Base-by-base conservation (phyloP, 768 basidiomycete species). In the Tricholoma flavovirens region DNA sequence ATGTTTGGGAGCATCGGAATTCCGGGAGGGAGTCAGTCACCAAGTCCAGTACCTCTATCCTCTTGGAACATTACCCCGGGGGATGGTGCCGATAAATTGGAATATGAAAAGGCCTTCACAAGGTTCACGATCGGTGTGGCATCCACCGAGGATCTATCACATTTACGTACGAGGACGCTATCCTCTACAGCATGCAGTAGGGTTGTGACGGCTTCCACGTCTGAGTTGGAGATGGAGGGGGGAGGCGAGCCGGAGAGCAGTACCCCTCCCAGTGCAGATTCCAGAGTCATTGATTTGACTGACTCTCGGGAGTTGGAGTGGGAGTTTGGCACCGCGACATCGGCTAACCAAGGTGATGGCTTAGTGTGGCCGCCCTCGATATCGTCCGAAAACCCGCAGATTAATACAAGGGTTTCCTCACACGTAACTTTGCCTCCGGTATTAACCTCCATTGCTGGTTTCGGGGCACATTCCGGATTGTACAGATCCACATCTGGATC, bases 291-390 rank as follows among this genome's bases (percentile, higher is more conserved):
- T 17, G 75, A 75, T 54, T 56, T 70, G 58, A 72, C 69, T 7
- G 69, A 66, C 26, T 50, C 30, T 30, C 46, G 48, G 45, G 67
- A 64, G 35, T 54, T 53, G 46, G 83, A 77, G 64, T 84, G 81
- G 83, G 76, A 78, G 64, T 86, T 86, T 64, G 84, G 84, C 15
- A 78, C 80, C 35, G 76, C 78, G 14, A 64, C 59, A 40, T 48
- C 51, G 35, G 5, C 50, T 22, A 49, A 30, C 46, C 53, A 19
- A 22, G 24, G 17, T 33, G 35, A 49, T 7, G 42, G 35, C 22
- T 48, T 40, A 7, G 49, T 38, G 49, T 21, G 4, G 8, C 30
- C 46, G n/a, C 46, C 29, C 7, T 30, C 15, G 29, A 17, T 30
- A 11, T n/a, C 26, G 29, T 17, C 26, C 8, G 29, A 49, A 49